Evolutionary conservation across 1,284 basidiomycete species (phyloP).

Genomic region (Blastosporella zonata): DNA sequence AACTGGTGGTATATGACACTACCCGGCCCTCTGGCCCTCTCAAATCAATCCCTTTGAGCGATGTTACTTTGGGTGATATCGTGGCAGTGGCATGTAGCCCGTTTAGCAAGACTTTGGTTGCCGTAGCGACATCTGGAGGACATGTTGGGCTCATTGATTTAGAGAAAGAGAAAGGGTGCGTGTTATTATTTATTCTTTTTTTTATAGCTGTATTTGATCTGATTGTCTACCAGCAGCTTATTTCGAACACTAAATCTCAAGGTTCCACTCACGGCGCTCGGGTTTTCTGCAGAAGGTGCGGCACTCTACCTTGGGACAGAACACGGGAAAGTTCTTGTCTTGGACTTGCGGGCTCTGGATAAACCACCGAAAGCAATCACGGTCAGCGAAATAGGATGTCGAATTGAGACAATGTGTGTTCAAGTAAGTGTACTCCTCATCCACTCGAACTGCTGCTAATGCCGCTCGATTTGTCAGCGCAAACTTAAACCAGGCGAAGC

Average conservation of each 20-base stretch:
- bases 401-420: conserved; percentile 51
- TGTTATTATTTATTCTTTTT: conserved; percentile 9
- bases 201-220: conserved; percentile 1
- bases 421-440: conserved; percentile 41
- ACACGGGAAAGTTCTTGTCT: conserved; percentile 55
- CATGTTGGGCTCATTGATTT: conserved; percentile 59
- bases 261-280: conserved; percentile 49
- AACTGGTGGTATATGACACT: conserved; percentile 61
- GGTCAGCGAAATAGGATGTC: conserved; percentile 44
- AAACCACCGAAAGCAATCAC: conserved; percentile 52
- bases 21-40: conserved; percentile 52
- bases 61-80: conserved; percentile 43
- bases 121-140: conserved; percentile 52
- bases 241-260: conserved; percentile 54
- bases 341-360: conserved; percentile 63
- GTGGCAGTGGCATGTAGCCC: conserved; percentile 58
- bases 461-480: conserved; percentile 25
- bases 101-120: conserved; percentile 68
- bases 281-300: conserved; percentile 67
- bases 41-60: conserved; percentile 49
- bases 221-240: conserved; percentile 36
- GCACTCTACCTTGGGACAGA: conserved; percentile 62
- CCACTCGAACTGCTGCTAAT: neutral
- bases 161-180: conserved; percentile 71
- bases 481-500: conserved; percentile 31